Conservation (phyloP, 2,329 filamentous ascomycete species). For the Trichoderma afroharzianum region DNA sequence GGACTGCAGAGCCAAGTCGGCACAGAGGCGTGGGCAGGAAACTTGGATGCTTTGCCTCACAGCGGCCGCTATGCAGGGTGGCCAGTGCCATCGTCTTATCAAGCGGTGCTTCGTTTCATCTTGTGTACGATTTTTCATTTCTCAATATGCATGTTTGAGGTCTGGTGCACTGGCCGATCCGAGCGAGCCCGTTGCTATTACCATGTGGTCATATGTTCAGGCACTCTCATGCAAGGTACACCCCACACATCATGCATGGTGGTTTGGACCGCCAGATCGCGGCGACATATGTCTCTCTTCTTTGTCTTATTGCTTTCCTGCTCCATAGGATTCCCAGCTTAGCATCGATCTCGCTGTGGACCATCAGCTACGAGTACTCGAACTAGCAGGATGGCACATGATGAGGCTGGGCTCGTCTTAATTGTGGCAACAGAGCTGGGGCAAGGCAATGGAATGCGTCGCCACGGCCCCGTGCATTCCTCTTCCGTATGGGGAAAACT, state of each 20-base stretch:
- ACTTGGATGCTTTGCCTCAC: neutral
- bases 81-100: constrained; percentile 10
- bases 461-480: constrained; percentile 29
- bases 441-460: constrained; percentile 28
- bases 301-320: constrained; percentile 13
- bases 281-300: constrained; percentile 5
- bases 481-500: constrained; percentile 16
- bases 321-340: neutral
- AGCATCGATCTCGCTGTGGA: neutral
- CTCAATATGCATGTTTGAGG: neutral
- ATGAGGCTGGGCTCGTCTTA: constrained; percentile 1
- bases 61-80: constrained; percentile 8
- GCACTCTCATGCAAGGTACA: neutral
- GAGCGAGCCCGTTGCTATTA: constrained; percentile 6
- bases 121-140: neutral
- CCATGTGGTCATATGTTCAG: neutral
- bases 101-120: constrained; percentile 9
- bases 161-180: neutral
- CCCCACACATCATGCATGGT: neutral
- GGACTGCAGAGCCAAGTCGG: neutral
- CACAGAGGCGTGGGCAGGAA: neutral
- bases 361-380: neutral
- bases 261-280: neutral
- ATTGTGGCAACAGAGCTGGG: neutral
- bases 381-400: constrained; percentile 1